Conservation (phyloP, 208 protist species). For the Lotmaria passim region DNA sequence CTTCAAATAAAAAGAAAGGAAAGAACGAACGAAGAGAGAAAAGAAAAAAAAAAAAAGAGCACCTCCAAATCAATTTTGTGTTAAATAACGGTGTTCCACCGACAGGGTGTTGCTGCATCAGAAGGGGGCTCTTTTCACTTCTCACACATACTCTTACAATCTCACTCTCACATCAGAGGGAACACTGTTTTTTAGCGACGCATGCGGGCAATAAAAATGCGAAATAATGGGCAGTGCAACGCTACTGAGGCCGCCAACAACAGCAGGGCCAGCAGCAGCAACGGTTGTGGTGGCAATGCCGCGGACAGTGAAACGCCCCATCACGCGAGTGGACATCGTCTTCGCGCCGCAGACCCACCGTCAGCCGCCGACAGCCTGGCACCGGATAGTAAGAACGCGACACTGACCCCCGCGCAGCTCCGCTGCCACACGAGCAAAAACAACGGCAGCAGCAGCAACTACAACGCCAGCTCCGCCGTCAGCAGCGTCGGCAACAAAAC, state of each 20-base stretch:
- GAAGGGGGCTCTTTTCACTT: neutral
- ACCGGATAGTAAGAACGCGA: neutral
- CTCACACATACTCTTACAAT: neutral
- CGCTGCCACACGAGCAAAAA: neutral
- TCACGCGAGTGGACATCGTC: no score
- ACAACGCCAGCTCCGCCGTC: neutral
- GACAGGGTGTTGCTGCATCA: no score
- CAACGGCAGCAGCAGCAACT: neutral
- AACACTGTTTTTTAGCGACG: neutral
- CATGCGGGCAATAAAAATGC: conserved; percentile 17
- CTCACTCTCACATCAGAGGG: no score
- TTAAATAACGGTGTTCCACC: no score
- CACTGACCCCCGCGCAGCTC: neutral
- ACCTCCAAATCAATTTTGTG: neutral
- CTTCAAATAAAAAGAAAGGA: neutral
- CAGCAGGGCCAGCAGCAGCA: no score
- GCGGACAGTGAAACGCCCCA: neutral
- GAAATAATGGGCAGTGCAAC: neutral
- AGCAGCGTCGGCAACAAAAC: neutral
- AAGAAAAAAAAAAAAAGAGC: conserved; percentile 25
- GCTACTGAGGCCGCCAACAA: neutral
- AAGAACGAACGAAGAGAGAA: conserved; percentile 1
- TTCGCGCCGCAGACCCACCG: neutral
- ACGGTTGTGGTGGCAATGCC: neutral
- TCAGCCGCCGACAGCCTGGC: neutral